Percentiles rank a stretch among this genome's conserved stretches.
Conservation (phyloP, 768 basidiomycete genomes). For the Termitomyces sp. region DNA sequence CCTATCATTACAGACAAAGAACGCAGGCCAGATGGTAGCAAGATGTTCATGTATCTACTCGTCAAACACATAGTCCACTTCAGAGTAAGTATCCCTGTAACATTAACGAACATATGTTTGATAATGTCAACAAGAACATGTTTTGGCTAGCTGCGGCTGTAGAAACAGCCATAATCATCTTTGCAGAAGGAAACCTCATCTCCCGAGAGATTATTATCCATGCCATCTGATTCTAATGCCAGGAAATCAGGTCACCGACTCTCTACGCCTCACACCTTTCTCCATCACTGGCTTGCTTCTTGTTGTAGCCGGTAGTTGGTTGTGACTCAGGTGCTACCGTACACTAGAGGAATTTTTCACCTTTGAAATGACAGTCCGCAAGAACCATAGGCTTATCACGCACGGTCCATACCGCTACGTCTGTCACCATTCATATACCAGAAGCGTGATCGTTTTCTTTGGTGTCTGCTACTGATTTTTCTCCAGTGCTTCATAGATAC, state of each 20-base stretch:
- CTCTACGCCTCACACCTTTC: conserved; percentile 15
- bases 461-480: neutral
- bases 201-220: neutral
- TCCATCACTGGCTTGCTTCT: conserved; percentile 26
- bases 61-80: neutral
- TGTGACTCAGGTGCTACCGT: conserved; percentile 33
- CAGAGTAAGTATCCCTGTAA: conserved; percentile 1
- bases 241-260: neutral
- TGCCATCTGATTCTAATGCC: neutral
- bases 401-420: neutral
- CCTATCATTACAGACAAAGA: neutral
- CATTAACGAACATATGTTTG: neutral
- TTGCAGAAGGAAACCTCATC: neutral
- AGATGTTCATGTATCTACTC: neutral
- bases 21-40: neutral
- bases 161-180: conserved; percentile 1
- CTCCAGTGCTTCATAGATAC: neutral
- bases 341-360: conserved; percentile 32
- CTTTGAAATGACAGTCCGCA: conserved; percentile 16
- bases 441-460: neutral
- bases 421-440: neutral
- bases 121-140: neutral
- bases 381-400: neutral
- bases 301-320: conserved; percentile 21
- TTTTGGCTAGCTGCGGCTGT: neutral